Base-by-base conservation (phyloP, 2,329 filamentous ascomycete species). In the Rhynchosporium graminicola region DNA sequence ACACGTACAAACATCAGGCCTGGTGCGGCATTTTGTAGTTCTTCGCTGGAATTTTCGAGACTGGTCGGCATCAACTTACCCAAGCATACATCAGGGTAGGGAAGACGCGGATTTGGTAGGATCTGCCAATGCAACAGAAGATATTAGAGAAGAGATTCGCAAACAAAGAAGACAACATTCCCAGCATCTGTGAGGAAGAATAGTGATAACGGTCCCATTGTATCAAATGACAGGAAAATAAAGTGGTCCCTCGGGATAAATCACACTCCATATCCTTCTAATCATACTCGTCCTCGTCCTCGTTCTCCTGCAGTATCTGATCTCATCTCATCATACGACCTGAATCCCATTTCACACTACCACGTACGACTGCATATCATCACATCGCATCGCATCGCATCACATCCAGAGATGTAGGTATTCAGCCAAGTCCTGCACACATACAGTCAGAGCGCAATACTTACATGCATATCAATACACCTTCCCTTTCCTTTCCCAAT, bases 11-110 rank as follows among this genome's bases (percentile, higher is more conserved):
- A 6, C 20, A 8, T 40, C 51, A 36, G 33, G 5, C 33, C 2
- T 45, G 54, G 29, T 58, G 20, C 43, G 55, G 55, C 55, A 28
- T 45, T 56, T 56, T 20, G 15, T 31, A 47, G n/a, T 48, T 31
- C 26, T 48, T 54, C 48, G 43, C 20, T 29, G 56, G 56, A 43
- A 33, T 58, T 58, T 38, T 48, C 15, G 15, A 31, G 28, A 45
- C 33, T 46, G 40, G 54, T n/a, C 40, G 54, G 42, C 54, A 45
- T 57, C 9, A 36, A 36, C 33, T 43, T 56, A 43, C 43, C 52
- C 52, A 31, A 51, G 47, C 47, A 57, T 57, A 28, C 43, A 57
- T 45, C 33, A 33, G 36, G 15, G 31, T 33, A 33, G 29, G 33
- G 33, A 6, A 36, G 33, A 10, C 6, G 26, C 33, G 28, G 15